Evolutionary conservation across 345 rosid genomes (phyloP).

Genomic region (Psidium guajava): DNA sequence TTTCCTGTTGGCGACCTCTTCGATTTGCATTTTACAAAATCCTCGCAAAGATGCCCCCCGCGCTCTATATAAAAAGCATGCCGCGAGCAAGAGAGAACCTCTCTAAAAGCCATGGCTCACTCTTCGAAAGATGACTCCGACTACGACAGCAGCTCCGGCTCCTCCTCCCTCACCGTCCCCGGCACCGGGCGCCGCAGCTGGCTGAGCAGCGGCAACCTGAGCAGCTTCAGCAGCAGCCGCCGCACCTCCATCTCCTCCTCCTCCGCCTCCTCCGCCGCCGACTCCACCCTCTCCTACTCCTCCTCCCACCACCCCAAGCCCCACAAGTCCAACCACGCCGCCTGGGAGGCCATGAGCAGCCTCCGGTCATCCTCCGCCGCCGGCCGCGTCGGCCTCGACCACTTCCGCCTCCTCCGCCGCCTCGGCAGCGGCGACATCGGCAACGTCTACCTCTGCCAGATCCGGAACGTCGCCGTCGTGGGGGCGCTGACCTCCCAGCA

Average conservation of each 20-base stretch:
- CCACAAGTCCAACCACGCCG: conserved; percentile 88
- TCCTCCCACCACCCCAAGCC: conserved; percentile 40
- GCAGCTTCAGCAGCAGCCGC: conserved; percentile 69
- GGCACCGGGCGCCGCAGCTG: conserved; percentile 78
- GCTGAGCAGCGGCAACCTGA: conserved; percentile 75
- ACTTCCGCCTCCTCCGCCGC: conserved; percentile 67
- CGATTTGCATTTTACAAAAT: neutral
- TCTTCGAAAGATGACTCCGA: neutral
- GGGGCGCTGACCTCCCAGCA: neutral
- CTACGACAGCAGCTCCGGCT: conserved; percentile 7
- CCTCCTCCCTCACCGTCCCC: conserved; percentile 33
- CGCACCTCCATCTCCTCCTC: conserved; percentile 54
- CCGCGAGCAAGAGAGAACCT: neutral
- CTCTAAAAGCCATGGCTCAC: neutral
- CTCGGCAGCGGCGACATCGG: conserved; percentile 90
- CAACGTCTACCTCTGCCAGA: conserved; percentile 86
- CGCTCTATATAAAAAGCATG: neutral
- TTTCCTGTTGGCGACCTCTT: neutral
- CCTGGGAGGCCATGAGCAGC: conserved; percentile 76
- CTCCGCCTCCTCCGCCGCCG: conserved; percentile 23
- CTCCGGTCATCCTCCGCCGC: conserved; percentile 25
- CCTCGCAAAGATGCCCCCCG: neutral
- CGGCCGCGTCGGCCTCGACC: conserved; percentile 79
- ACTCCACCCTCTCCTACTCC: conserved; percentile 12
- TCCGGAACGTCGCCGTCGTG: conserved; percentile 18